Evolutionary conservation across 2,329 filamentous ascomycete genomes (phyloP), one percentile per base, ranked within the genome.

Genomic region (Periconia macrospinosa): DNA sequence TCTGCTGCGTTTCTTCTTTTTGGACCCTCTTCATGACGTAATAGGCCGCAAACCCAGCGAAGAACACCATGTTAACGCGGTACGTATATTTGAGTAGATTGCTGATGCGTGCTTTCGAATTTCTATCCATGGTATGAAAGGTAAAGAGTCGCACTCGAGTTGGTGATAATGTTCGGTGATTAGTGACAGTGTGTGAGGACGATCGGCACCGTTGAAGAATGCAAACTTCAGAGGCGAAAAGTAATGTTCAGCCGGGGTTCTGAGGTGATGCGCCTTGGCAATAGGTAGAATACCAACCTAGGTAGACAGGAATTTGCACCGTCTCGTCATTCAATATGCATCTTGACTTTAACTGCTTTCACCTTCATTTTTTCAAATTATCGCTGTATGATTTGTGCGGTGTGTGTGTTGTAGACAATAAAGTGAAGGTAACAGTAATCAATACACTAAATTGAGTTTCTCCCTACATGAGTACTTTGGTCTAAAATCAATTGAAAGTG

Each of bases 51-150:
- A 62, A 61, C 1, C 58, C 58, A 5, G 54, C 54, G 23, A 62
- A 59, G 44, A 60, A 62, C 20, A 61, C 47, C 45, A 62, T 44
- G 30, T 62, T 63, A 1, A 45, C 56, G 41, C 55, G 59, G 20
- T 57, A 57, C 2, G 55, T 62, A 46, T 58, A 59, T 27, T 49
- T 55, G 23, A 62, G 45, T 6, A 64, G 56, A 2, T 49, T 55
- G 14, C 46, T 30, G 13, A 58, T 20, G 15, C 46, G 52, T 9
- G 48, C 10, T 6, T 53, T 59, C 6, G 53, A 17, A 11, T 43
- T 49, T 27, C 52, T 30, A 7, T 54, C 43, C 45, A 59, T 61
- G 23, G 8, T 41, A 30, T n/a, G 30, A 6, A 9, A 30, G 27
- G n/a, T 18, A 17, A 42, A 17, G 6, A 6, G n/a, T n/a, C 3